Evolutionary conservation across 192 early-diverging fungal genomes (phyloP), one percentile per base, ranked within the genome.

Genomic region (Coemansia sp.): DNA sequence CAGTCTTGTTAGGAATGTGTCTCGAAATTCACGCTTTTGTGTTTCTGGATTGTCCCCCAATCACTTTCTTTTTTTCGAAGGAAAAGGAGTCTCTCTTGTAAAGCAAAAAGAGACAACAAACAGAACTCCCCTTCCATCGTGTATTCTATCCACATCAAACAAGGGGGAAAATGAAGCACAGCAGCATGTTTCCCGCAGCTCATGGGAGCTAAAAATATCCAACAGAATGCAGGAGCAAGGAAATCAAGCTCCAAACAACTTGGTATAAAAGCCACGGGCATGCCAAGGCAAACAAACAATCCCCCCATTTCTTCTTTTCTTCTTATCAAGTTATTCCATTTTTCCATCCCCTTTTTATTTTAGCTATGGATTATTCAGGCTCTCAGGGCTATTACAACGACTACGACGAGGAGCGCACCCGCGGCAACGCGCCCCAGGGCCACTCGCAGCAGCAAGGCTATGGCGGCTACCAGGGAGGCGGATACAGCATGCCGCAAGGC

Each of bases 361-460:
- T 20, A 13, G 19, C 11, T 48, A 65, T 74, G 66, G 64, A 55
- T 41, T 65, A 59, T 64, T 34, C 61, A n/a, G 61, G 53, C 45
- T 50, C 36, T 22, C 36, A 44, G 14, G 50, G 48, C 34, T 55
- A 69, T 27, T 40, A 57, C 54, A 36, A 25, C 42, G 29, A 60
- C 29, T 31, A 63, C 42, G 50, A 29, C 41, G 50, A 63, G 11
- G 33, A 61, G 19, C 5, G 50, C 37, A 36, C 50, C 13, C 60
- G 60, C 10, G 60, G 50, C 23, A 41, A 15, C 55, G 34, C 34
- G 31, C 9, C 20, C 6, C 45, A 48, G 4, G 45, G 45, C 10
- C 45, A 20, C 3, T 23, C 45, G 9, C 45, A 4, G 7, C 45
- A 8, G 6, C 45, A 48, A 13, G 45, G 45, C 45, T 48, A 25